phyloP scores from a whole-genome alignment of 805 yeast species.

The Starmerella powellii region DNA sequence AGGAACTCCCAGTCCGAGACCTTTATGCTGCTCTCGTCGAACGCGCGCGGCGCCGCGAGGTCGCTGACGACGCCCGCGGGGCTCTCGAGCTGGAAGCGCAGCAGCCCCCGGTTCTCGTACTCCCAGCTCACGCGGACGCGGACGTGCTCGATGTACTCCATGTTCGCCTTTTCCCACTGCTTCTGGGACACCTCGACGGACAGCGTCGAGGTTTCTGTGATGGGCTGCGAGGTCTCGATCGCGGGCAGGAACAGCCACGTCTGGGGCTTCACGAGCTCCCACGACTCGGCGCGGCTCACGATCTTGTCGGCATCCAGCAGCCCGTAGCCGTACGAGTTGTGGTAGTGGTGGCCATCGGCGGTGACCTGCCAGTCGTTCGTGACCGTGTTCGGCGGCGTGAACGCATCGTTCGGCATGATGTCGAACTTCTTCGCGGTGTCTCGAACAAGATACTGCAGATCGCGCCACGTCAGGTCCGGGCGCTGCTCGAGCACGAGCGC shows the following conservation, averaged over 20 bases:
- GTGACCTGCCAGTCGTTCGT: constrained; percentile 51
- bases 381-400: constrained; percentile 27
- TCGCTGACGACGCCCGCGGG: constrained; percentile 67
- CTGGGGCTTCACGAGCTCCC: constrained; percentile 86
- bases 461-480: constrained; percentile 90
- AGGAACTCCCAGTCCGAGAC: constrained; percentile 80
- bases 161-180: constrained; percentile 42
- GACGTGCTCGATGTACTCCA: constrained; percentile 73
- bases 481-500: constrained; percentile 71
- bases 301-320: constrained; percentile 70
- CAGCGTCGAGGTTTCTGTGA: constrained; percentile 4
- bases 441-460: constrained; percentile 73
- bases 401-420: constrained; percentile 24
- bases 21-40: constrained; percentile 48
- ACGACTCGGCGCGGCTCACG: constrained; percentile 57
- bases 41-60: constrained; percentile 54
- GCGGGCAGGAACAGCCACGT: constrained; percentile 50
- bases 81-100: constrained; percentile 51
- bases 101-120: constrained; percentile 55
- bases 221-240: neutral
- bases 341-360: constrained; percentile 54
- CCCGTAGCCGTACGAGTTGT: constrained; percentile 87
- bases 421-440: constrained; percentile 58
- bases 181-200: constrained; percentile 34
- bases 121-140: constrained; percentile 65